These are phyloP conservation scores for Pyricularia sp. DNA, from an alignment of 2,329 filamentous ascomycete species.

Conservation along the genomic window DNA sequence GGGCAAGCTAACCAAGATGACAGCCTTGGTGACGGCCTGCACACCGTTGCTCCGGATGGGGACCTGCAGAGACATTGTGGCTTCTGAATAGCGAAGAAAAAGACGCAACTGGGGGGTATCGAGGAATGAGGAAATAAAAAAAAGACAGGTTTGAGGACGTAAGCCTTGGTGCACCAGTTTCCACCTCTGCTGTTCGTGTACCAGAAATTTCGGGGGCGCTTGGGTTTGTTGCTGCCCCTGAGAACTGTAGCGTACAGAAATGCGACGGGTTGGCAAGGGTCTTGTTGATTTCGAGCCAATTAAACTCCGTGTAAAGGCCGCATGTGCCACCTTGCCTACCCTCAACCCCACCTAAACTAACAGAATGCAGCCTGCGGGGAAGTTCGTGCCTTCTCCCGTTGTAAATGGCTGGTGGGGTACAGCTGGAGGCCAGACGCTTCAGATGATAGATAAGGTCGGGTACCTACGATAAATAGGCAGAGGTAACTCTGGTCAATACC, in stretches of 20 bases:
- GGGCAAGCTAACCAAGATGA: slow-evolving; percentile 62
- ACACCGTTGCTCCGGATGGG: slow-evolving; percentile 37
- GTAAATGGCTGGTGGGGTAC: background rate
- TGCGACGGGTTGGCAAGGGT: background rate
- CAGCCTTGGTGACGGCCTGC: slow-evolving; percentile 67
- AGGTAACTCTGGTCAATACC: background rate
- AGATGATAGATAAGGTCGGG: background rate
- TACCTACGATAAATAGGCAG: no score
- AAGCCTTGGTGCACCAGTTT: background rate
- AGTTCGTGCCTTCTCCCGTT: background rate
- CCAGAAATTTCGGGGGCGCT: background rate
- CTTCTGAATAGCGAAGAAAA: background rate
- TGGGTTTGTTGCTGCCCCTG: background rate
- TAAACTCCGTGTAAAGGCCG: background rate
- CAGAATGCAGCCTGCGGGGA: background rate
- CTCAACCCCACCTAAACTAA: background rate
- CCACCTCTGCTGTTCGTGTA: background rate
- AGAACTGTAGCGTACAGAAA: background rate
- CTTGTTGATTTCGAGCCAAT: background rate
- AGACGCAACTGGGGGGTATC: background rate
- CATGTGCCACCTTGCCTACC: background rate
- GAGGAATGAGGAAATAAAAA: background rate
- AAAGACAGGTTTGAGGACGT: background rate
- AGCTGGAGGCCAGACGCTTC: background rate
- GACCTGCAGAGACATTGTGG: slow-evolving; percentile 43